Evolutionary conservation across 257 asterid genomes (phyloP), one percentile per base, ranked within the genome.

Genomic region (Euphrasia confusa): DNA sequence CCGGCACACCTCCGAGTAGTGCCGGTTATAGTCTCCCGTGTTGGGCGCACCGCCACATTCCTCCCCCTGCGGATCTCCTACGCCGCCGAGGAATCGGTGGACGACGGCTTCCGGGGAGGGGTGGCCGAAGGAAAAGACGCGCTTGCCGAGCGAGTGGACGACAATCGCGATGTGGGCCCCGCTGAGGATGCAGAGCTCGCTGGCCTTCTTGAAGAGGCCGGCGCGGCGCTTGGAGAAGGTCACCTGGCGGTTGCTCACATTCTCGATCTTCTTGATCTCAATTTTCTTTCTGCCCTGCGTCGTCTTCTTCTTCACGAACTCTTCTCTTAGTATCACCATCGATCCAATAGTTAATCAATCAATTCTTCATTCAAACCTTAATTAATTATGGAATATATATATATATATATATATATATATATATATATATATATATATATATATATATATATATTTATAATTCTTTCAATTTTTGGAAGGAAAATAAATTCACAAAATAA

Each of bases 181-280:
- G 27, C 66, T 65, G 44, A 77, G 77, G 4, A 71, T 67, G 68
- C 82, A 77, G 2, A 80, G 71, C n/a, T 80, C 82, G 3, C 82
- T 77, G 1, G 82, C 82, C 44, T 80, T 80, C 60, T 77, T 80
- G 80, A 80, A 80, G 2, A 80, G 21, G 0, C 82, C 85, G 12
- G 45, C 65, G 13, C 82, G 82, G 8, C 85, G 71, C 65, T 80
- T 80, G 10, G 82, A 80, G 64, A 80, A 80, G 0, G 85, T 80
- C 7, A 77, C 85, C 64, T 71, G 85, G 0, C 82, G 78, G 15
- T 40, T 74, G 70, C 75, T 77, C 0, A 45, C 7, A 5, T 56
- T 80, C 14, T 80, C 82, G 0, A 76, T 80, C 27, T 80, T 80
- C 37, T 77, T 74, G 2, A 77, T 77, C 17, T 74, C 80, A 33